A percentile compares a stretch with the other conserved stretches of the same genome.
Evolutionary conservation across 2,329 filamentous ascomycete genomes (phyloP).

Genomic region (Orbilia blumenaviensis): DNA sequence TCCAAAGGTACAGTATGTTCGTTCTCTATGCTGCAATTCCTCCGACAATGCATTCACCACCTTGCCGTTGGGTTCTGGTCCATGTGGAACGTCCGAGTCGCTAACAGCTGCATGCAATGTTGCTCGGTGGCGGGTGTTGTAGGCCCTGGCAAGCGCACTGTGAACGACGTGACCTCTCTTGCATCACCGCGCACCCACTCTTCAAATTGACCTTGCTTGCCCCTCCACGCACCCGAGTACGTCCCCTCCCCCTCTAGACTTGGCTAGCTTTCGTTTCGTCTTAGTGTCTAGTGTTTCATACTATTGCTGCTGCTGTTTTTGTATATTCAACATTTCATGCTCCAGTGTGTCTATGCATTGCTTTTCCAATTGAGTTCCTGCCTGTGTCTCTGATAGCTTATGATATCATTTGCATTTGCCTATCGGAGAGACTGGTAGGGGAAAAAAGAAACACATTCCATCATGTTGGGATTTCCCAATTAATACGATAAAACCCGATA

Average conservation of each 20-base stretch:
- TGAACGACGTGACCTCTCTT: slow-evolving; percentile 25
- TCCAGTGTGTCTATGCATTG: slow-evolving; percentile 6
- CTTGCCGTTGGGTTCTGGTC: background rate
- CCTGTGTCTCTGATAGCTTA: background rate
- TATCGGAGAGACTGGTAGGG: too few relatives aligned
- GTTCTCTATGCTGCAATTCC: slow-evolving; percentile 11
- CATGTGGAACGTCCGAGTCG: slow-evolving; percentile 32
- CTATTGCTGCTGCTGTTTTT: background rate
- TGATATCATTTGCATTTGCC: slow-evolving; percentile 12
- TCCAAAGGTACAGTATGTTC: slow-evolving; percentile 33
- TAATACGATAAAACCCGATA: slow-evolving; percentile 24
- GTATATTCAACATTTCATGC: background rate
- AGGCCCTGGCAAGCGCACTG: slow-evolving; percentile 26
- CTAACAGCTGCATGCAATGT: slow-evolving; percentile 43
- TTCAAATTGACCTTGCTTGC: background rate
- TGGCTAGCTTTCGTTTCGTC: background rate
- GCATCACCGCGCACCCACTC: too few relatives aligned
- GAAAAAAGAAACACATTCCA: background rate
- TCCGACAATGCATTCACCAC: background rate
- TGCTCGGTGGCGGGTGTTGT: slow-evolving; percentile 46
- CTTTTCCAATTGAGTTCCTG: slow-evolving; percentile 25
- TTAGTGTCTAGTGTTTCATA: background rate
- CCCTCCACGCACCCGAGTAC: background rate
- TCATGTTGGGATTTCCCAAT: slow-evolving; percentile 21
- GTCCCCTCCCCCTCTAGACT: too few relatives aligned